Conservation (phyloP, 2,329 filamentous ascomycete species). For the Alternaria consortialis region DNA sequence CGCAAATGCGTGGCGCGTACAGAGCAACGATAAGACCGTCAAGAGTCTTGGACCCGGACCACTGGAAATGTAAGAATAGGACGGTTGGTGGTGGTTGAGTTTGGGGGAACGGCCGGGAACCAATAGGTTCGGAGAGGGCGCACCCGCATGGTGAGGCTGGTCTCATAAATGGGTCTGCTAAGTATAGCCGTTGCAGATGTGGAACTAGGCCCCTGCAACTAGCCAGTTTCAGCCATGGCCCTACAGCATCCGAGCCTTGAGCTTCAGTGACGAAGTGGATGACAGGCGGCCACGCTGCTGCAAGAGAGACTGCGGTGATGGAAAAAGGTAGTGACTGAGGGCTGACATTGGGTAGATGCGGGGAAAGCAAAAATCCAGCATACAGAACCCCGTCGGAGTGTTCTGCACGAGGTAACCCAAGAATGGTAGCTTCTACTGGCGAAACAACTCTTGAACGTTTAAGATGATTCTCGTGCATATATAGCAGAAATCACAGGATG, state of each 20-base stretch:
- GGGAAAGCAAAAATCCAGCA: slow-evolving; percentile 3
- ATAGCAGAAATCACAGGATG: slow-evolving; percentile 38
- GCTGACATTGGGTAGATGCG: slow-evolving; percentile 7
- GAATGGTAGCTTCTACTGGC: slow-evolving; percentile 10
- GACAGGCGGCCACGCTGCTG: slow-evolving; percentile 9
- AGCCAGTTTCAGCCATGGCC: slow-evolving; percentile 45
- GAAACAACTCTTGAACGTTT: slow-evolving; percentile 23
- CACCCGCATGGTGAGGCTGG: slow-evolving; percentile 35
- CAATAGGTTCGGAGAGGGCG: slow-evolving; percentile 38
- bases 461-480: slow-evolving; percentile 25
- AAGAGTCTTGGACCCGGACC: neutral
- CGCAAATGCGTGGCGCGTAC: slow-evolving; percentile 4
- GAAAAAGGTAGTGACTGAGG: slow-evolving; percentile 1
- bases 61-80: neutral
- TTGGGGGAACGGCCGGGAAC: slow-evolving; percentile 19
- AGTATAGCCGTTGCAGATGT: slow-evolving; percentile 48
- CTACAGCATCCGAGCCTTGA: slow-evolving; percentile 33
- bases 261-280: slow-evolving; percentile 6
- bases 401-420: neutral
- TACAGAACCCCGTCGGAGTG: neutral
- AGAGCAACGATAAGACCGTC: slow-evolving; percentile 8
- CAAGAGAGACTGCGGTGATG: neutral
- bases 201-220: slow-evolving; percentile 45
- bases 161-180: slow-evolving; percentile 39
- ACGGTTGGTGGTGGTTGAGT: slow-evolving; percentile 14